These are phyloP conservation scores for Talaromyces sp. DNA, from an alignment of 2,329 filamentous ascomycete genomes.

Conservation along the genomic window DNA sequence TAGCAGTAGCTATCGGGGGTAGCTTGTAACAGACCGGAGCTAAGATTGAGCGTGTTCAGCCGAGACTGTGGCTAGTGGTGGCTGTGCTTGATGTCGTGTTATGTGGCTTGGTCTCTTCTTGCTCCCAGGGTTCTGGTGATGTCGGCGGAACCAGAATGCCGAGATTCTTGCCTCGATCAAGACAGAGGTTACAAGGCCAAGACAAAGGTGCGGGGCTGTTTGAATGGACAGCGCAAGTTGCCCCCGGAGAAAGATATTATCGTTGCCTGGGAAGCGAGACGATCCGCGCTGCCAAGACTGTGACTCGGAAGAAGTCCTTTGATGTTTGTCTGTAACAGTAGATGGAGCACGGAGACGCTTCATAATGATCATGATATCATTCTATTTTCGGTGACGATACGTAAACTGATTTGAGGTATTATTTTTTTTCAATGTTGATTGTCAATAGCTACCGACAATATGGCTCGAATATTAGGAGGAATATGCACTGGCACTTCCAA, in stretches of 20 bases:
- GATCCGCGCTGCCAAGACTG: conserved; percentile 7
- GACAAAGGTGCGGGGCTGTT: conserved; percentile 1
- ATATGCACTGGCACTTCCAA: too few species aligned
- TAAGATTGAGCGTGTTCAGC: too few species aligned
- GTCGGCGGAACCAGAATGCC: background rate
- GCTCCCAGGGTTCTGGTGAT: background rate
- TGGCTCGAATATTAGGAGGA: too few species aligned
- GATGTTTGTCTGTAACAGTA: too few species aligned
- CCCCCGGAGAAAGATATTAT: background rate
- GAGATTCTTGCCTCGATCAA: background rate
- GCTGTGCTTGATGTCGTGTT: background rate
- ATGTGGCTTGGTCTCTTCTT: background rate
- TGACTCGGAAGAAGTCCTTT: too few species aligned
- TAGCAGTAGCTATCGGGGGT: background rate
- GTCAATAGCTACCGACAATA: too few species aligned
- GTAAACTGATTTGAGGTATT: background rate
- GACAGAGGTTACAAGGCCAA: background rate
- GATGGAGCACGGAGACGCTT: too few species aligned
- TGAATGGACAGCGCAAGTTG: background rate
- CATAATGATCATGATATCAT: too few species aligned
- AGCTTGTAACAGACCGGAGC: too few species aligned
- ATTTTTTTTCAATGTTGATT: too few species aligned
- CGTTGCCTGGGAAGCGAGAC: conserved; percentile 1
- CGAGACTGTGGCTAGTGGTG: conserved; percentile 1
- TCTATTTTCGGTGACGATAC: too few species aligned